Base-by-base conservation (phyloP, 805 yeast species). In the Cyberlindnera nakhonratchasimensis region DNA sequence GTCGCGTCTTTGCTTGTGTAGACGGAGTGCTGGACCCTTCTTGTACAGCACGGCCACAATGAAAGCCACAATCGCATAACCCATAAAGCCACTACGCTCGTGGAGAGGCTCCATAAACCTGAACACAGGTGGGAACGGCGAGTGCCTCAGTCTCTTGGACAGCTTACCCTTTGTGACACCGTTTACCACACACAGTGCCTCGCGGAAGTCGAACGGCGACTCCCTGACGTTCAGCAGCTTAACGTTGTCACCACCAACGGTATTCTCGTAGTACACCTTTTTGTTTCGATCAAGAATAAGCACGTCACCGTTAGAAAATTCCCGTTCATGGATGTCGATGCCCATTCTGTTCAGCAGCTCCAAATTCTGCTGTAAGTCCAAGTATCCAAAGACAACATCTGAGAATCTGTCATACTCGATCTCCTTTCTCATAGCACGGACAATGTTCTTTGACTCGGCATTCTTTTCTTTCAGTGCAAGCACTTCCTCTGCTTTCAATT, bases 281-380 rank as follows among this genome's bases (percentile, higher is more conserved):
- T 67, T 70, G 48, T 43, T 48, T 47, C 60, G 67, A 58, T 65
- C 74, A 25, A 82, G 61, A 2, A 85, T 59, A 2, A 85, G 53
- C 0, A 77, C 66, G 56, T 83, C 86, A 6, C 90, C 91, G 2
- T 63, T 56, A 9, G 59, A 46, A 47, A 65, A 71, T 0, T 53
- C 41, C n/a, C 56, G 51, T 2, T 61, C 48, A 29, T 46, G 39
- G 23, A 52, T 36, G 10, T 51, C 46, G 14, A 55, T 43, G 2
- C 59, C 61, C 10, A 48, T 29, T 2, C 47, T 32, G 3, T 52
- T 17, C 31, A 43, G 18, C 11, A 47, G 4, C 2, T 36, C 41
- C 19, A 40, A 12, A 16, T 35, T 16, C 31, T 41, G n/a, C 2
- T 41, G 23, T 12, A 78, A 49, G 53, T 84, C 87, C 11, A 81